Evolutionary conservation across 176 grass and related monocot genomes (phyloP).

Genomic region (Oryza brachyantha): DNA sequence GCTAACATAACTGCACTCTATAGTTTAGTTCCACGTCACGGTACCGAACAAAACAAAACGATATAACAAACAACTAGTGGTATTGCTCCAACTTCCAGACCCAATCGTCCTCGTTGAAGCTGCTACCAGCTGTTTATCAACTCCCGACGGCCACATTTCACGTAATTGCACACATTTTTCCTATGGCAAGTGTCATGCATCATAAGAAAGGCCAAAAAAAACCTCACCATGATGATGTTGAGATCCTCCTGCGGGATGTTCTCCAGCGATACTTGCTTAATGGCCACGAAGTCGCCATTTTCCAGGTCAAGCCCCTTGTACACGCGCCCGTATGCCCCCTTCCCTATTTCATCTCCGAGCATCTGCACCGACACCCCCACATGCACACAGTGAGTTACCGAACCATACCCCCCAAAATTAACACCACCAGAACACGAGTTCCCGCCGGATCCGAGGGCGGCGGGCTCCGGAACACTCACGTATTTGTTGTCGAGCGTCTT

Average conservation of each 20-base stretch:
- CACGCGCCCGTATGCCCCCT: constrained; percentile 96
- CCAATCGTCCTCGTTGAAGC: background rate
- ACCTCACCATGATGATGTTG: constrained; percentile 87
- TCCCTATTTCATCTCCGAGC: constrained; percentile 97
- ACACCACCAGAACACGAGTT: constrained; percentile 23
- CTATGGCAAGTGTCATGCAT: background rate
- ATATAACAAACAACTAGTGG: background rate
- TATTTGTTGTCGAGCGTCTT: constrained; percentile 99
- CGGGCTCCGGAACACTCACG: constrained; percentile 38
- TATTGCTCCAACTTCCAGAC: background rate
- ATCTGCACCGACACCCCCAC: constrained; percentile 44
- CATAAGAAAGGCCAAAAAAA: background rate
- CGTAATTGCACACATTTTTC: background rate
- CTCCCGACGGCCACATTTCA: constrained; percentile 22
- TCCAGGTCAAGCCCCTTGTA: constrained; percentile 97
- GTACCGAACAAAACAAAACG: constrained; percentile 16
- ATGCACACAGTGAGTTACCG: background rate
- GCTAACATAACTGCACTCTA: background rate
- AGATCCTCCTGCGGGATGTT: constrained; percentile 98
- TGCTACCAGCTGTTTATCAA: background rate
- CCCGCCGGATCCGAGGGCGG: constrained; percentile 25
- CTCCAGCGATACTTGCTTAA: constrained; percentile 98
- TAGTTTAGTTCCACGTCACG: background rate
- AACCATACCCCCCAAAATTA: constrained; percentile 14
- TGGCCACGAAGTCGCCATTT: constrained; percentile 98